Conservation (phyloP, 139 green algal genomes). For the Volvox reticuliferus region DNA sequence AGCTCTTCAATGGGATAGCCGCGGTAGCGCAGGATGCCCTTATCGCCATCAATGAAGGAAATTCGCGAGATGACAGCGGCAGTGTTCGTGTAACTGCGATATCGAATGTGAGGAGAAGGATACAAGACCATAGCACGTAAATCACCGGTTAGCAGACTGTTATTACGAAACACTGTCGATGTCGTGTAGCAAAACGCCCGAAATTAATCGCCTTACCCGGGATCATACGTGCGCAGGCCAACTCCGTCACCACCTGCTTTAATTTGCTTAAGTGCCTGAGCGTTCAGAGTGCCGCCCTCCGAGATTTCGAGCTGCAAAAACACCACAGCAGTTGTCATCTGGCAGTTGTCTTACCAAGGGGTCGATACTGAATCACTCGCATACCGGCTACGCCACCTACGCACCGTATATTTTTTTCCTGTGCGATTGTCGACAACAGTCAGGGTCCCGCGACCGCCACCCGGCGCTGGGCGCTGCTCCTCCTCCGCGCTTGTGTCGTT, state of each 20-base stretch:
- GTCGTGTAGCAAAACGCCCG: background rate
- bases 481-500: constrained; percentile 46
- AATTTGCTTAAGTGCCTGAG: constrained; percentile 92
- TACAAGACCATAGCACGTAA: background rate
- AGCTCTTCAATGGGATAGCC: constrained; percentile 98
- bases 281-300: constrained; percentile 89
- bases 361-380: background rate
- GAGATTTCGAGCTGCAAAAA: constrained; percentile 81
- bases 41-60: constrained; percentile 97
- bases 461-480: constrained; percentile 59
- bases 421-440: constrained; percentile 90
- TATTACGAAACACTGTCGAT: background rate
- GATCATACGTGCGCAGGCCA: constrained; percentile 88
- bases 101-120: no score
- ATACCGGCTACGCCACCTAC: background rate
- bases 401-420: constrained; percentile 89
- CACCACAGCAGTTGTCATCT: background rate
- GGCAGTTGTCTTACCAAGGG: constrained; percentile 2
- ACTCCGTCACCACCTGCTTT: constrained; percentile 90
- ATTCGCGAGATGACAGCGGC: constrained; percentile 89
- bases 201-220: constrained; percentile 68
- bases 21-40: constrained; percentile 95
- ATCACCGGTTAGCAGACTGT: no score
- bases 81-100: constrained; percentile 95
- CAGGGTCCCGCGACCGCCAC: constrained; percentile 80